phyloP scores from a whole-genome alignment of 2,329 filamentous ascomycete species.

The Chrysoporthe austroafricana region DNA sequence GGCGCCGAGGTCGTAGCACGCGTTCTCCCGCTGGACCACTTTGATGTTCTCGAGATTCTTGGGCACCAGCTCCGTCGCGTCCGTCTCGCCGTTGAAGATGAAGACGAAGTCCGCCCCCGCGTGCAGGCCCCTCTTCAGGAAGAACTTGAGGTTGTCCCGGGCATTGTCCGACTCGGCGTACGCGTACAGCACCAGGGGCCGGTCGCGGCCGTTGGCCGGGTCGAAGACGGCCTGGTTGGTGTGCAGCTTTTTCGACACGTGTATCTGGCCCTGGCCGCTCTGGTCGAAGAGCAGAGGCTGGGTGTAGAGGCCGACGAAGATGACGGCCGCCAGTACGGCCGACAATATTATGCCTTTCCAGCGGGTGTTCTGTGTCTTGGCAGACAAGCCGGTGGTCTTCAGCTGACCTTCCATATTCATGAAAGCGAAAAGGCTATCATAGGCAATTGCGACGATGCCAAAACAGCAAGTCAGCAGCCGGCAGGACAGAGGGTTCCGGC shows the following conservation, averaged over 20 bases:
- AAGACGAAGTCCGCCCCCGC: constrained; percentile 41
- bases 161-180: constrained; percentile 38
- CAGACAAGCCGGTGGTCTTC: constrained; percentile 5
- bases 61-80: constrained; percentile 30
- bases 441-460: too few species aligned
- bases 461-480: background rate
- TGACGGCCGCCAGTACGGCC: background rate
- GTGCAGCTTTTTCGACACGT: constrained; percentile 9
- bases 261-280: background rate
- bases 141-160: constrained; percentile 38
- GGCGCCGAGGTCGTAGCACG: constrained; percentile 39
- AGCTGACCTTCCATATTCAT: constrained; percentile 11
- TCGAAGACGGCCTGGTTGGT: constrained; percentile 9
- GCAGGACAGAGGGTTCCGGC: background rate
- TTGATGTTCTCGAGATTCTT: constrained; percentile 35
- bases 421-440: background rate
- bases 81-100: constrained; percentile 40
- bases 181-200: constrained; percentile 38
- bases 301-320: constrained; percentile 7
- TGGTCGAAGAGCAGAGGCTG: constrained; percentile 1
- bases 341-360: constrained; percentile 9
- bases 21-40: constrained; percentile 34
- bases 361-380: background rate
- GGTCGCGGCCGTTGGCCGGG: background rate
- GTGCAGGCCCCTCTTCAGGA: constrained; percentile 40